A percentile compares a stretch with the other conserved stretches of the same genome.
Conservation (phyloP, 1,139 yeast species). For the Torulaspora pretoriensis region DNA sequence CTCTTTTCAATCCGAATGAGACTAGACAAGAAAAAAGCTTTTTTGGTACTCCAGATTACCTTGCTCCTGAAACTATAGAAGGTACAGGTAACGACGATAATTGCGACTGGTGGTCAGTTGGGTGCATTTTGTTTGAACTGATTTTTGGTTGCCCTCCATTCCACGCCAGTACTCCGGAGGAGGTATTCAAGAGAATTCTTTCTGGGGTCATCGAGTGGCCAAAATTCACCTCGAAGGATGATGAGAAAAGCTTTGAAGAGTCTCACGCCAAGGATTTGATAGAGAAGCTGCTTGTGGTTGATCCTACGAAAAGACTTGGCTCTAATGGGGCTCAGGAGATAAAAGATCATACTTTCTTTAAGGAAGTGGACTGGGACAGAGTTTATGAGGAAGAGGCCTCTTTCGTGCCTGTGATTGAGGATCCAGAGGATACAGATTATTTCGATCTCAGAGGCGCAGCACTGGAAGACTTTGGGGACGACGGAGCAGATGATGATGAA, state of each 20-base stretch:
- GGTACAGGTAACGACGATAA: constrained; percentile 83
- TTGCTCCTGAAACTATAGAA: constrained; percentile 91
- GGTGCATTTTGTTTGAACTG: constrained; percentile 91
- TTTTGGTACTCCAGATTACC: constrained; percentile 96
- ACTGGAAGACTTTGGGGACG: constrained; percentile 58
- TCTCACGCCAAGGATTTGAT: constrained; percentile 74
- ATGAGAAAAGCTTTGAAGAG: constrained; percentile 52
- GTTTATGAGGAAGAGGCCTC: constrained; percentile 74
- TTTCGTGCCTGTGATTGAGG: constrained; percentile 72
- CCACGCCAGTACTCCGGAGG: constrained; percentile 74
- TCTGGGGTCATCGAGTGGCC: constrained; percentile 85
- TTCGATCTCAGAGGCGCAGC: constrained; percentile 90
- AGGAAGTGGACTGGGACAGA: constrained; percentile 67
- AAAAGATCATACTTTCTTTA: constrained; percentile 70
- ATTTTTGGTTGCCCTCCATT: constrained; percentile 94
- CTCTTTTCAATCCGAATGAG: constrained; percentile 66
- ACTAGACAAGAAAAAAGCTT: constrained; percentile 50
- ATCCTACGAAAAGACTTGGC: constrained; percentile 70
- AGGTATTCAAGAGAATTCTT: constrained; percentile 77
- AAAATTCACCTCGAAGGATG: constrained; percentile 47
- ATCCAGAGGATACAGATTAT: constrained; percentile 88
- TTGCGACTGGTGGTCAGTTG: constrained; percentile 99
- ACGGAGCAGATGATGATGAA: constrained; percentile 39
- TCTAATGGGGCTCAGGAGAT: constrained; percentile 74
- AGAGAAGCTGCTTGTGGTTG: constrained; percentile 51